phyloP scores from a whole-genome alignment of 1,139 yeast species.

The Blastobotrys indianensis region DNA sequence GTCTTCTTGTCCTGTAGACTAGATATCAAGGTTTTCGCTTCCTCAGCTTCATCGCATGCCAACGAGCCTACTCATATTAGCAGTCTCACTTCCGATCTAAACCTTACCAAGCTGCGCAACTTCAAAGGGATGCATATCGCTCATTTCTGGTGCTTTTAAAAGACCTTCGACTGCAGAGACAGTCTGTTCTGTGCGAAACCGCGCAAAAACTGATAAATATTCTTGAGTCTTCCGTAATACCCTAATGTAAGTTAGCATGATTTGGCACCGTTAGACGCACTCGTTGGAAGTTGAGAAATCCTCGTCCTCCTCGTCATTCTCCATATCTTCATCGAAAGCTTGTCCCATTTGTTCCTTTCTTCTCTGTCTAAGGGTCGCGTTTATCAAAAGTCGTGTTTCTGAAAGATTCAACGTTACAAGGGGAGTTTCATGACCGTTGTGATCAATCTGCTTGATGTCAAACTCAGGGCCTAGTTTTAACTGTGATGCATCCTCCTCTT shows the following conservation, averaged over 20 bases:
- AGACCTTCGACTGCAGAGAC: conserved; percentile 90
- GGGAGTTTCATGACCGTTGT: conserved; percentile 70
- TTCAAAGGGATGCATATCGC: conserved; percentile 87
- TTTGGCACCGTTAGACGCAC: too few relatives aligned
- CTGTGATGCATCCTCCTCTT: conserved; percentile 84
- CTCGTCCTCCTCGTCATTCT: conserved; percentile 40
- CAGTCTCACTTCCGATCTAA: neutral
- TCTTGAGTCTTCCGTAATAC: conserved; percentile 90
- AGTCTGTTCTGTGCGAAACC: conserved; percentile 88
- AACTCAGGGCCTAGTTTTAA: conserved; percentile 91
- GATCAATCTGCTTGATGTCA: conserved; percentile 71
- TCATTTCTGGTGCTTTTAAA: conserved; percentile 60
- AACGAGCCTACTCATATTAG: conserved; percentile 51
- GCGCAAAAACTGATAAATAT: conserved; percentile 75
- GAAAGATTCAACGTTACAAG: conserved; percentile 80
- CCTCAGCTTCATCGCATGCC: conserved; percentile 96
- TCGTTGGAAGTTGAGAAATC: conserved; percentile 38
- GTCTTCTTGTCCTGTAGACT: conserved; percentile 74
- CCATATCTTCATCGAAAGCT: conserved; percentile 34
- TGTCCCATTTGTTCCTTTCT: conserved; percentile 45
- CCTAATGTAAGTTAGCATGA: conserved; percentile 28
- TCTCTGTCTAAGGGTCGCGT: conserved; percentile 85
- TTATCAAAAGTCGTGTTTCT: conserved; percentile 82
- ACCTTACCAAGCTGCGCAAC: conserved; percentile 64
- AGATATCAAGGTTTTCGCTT: conserved; percentile 91